Evolutionary conservation across 345 rosid genomes (phyloP).

Genomic region (Eucalyptus microcorys): DNA sequence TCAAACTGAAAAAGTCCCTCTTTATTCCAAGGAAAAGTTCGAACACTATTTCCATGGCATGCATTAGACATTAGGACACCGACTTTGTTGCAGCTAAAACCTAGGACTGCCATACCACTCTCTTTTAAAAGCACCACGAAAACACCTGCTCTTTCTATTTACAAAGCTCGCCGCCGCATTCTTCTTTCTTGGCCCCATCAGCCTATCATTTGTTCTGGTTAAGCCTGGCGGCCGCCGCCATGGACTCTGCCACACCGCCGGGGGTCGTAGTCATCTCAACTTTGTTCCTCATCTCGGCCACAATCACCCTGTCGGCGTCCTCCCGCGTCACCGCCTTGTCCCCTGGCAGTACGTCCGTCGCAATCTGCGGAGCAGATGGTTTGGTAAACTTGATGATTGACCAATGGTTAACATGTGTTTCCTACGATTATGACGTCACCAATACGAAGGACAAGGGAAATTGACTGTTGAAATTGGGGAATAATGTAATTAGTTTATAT

Average conservation of each 20-base stretch:
- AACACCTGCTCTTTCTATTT: not conserved
- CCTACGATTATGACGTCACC: too few relatives aligned
- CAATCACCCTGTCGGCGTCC: conserved; percentile 38
- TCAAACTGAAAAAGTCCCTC: not conserved
- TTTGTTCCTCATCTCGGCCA: conserved; percentile 34
- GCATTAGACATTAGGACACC: not conserved
- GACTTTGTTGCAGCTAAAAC: not conserved
- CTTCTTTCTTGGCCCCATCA: not conserved
- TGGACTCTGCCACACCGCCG: conserved; percentile 44
- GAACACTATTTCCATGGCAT: not conserved
- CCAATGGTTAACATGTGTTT: too few relatives aligned
- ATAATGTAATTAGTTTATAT: not conserved
- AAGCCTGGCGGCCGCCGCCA: conserved; percentile 40
- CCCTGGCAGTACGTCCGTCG: conserved; percentile 12
- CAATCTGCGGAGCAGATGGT: conserved; percentile 15
- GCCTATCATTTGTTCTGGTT: conserved; percentile 6
- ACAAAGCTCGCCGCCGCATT: not conserved
- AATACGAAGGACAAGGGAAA: not conserved
- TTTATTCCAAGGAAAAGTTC: not conserved
- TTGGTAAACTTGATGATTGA: not conserved
- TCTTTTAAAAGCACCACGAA: not conserved
- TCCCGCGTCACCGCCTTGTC: conserved; percentile 38
- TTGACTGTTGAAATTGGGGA: not conserved
- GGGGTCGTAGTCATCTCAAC: conserved; percentile 22
- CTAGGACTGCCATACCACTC: not conserved